Conservation (phyloP, 2,329 filamentous ascomycete genomes). For the Hypoxylon sp. region DNA sequence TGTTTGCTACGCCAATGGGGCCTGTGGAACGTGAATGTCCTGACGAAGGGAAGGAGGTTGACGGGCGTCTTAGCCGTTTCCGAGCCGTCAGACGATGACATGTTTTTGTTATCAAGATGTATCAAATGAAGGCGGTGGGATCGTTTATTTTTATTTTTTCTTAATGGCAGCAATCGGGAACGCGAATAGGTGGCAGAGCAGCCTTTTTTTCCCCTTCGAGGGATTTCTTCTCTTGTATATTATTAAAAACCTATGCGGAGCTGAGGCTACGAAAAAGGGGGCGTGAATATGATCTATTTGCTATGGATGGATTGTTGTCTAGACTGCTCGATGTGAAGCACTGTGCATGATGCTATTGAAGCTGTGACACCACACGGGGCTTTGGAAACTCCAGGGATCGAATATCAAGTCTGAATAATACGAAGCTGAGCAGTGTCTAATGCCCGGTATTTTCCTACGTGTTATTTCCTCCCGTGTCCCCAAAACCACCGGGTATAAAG, state of each 20-base stretch:
- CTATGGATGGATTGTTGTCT: slow-evolving; percentile 21
- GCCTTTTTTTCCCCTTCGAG: slow-evolving; percentile 13
- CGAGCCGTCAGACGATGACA: slow-evolving; percentile 43
- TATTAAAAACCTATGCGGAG: slow-evolving; percentile 39
- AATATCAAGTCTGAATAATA: slow-evolving; percentile 14
- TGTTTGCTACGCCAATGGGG: slow-evolving; percentile 52
- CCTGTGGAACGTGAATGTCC: slow-evolving; percentile 50
- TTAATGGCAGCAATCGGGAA: slow-evolving; percentile 36
- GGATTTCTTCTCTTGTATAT: slow-evolving; percentile 44
- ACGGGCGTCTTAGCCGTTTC: slow-evolving; percentile 45
- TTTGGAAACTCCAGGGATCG: slow-evolving; percentile 14
- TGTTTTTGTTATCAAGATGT: slow-evolving; percentile 44
- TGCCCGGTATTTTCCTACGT: slow-evolving; percentile 16
- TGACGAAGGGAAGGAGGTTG: slow-evolving; percentile 48
- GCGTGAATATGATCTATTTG: slow-evolving; percentile 42
- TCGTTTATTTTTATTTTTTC: slow-evolving; percentile 34
- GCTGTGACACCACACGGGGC: slow-evolving; percentile 37
- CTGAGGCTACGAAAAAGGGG: slow-evolving; percentile 34
- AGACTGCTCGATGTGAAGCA: slow-evolving; percentile 8
- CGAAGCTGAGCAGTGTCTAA: slow-evolving; percentile 11
- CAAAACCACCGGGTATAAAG: background rate
- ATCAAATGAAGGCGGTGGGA: slow-evolving; percentile 37
- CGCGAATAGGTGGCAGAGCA: slow-evolving; percentile 36
- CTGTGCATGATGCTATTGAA: slow-evolving; percentile 30
- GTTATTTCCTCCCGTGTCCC: background rate